Conservation (phyloP, 2,329 filamentous ascomycete species). For the Incumbomyces delicatus region DNA sequence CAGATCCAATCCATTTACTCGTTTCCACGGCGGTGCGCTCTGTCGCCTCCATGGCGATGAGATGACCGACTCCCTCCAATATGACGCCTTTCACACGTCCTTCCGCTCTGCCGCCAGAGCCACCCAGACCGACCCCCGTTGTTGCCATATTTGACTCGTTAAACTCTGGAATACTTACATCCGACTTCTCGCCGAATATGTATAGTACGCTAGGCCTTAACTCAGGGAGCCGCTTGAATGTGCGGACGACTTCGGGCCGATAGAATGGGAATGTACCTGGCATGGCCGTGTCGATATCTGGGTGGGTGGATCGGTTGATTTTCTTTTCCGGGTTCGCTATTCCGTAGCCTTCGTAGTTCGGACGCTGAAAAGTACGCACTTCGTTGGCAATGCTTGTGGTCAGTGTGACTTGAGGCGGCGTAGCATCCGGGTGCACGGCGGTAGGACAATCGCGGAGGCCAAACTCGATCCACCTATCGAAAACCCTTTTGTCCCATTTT, state of each 20-base stretch:
- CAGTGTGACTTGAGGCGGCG: slow-evolving; percentile 55
- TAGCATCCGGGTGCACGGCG: slow-evolving; percentile 36
- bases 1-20: slow-evolving; percentile 17
- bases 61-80: slow-evolving; percentile 20
- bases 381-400: slow-evolving; percentile 82
- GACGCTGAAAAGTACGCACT: slow-evolving; percentile 47
- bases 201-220: slow-evolving; percentile 39
- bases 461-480: slow-evolving; percentile 62
- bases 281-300: slow-evolving; percentile 33
- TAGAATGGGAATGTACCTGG: slow-evolving; percentile 33
- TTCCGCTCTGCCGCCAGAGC: slow-evolving; percentile 47
- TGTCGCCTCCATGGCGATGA: slow-evolving; percentile 23
- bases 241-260: slow-evolving; percentile 30
- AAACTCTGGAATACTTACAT: slow-evolving; percentile 29
- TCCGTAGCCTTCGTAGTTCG: slow-evolving; percentile 51
- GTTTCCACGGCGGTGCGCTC: slow-evolving; percentile 18
- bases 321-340: slow-evolving; percentile 22
- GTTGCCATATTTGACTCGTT: slow-evolving; percentile 33
- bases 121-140: slow-evolving; percentile 30
- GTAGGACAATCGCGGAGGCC: slow-evolving; percentile 69
- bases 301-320: slow-evolving; percentile 33
- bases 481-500: slow-evolving; percentile 69
- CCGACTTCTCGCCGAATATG: slow-evolving; percentile 34
- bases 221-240: slow-evolving; percentile 32
- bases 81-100: slow-evolving; percentile 20